phyloP scores from a whole-genome alignment of 768 basidiomycete genomes.

The Mycena filopes region DNA sequence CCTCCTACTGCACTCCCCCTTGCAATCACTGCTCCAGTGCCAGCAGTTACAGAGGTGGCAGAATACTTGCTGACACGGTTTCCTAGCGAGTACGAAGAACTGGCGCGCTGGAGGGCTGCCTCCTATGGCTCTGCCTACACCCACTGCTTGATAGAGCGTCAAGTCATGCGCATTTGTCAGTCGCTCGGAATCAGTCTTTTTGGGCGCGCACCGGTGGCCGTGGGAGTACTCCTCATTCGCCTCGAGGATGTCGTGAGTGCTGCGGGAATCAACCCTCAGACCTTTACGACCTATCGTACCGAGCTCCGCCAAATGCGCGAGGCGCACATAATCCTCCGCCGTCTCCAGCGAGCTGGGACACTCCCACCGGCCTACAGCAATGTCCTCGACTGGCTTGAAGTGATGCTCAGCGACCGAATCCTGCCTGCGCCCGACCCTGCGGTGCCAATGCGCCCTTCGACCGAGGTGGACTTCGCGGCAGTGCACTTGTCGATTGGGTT shows the following conservation, averaged over 20 bases:
- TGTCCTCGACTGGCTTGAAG: background rate
- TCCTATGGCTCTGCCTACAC: slow-evolving; percentile 4
- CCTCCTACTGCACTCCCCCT: too few relatives aligned
- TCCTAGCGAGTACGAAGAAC: background rate
- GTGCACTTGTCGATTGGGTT: background rate
- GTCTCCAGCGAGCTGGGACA: background rate
- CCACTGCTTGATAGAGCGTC: slow-evolving; percentile 5
- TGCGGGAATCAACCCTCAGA: slow-evolving; percentile 8
- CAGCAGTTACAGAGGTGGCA: background rate
- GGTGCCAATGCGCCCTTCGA: background rate
- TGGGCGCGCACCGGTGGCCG: background rate
- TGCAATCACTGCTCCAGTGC: too few relatives aligned
- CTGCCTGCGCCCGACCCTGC: background rate
- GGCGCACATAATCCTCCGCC: slow-evolving; percentile 1
- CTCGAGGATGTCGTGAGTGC: slow-evolving; percentile 9
- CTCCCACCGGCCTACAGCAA: background rate
- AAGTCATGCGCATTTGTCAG: slow-evolving; percentile 1
- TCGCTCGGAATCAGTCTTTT: background rate
- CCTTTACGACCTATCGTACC: background rate
- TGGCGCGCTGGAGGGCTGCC: background rate
- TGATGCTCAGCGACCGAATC: background rate
- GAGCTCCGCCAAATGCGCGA: background rate
- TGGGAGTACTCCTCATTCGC: background rate
- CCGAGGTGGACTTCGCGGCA: background rate
- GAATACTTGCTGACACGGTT: background rate